A percentile compares a stretch with the other conserved stretches of the same genome.
Evolutionary conservation across 345 rosid species (phyloP).

Genomic region (Cardamine occulta): DNA sequence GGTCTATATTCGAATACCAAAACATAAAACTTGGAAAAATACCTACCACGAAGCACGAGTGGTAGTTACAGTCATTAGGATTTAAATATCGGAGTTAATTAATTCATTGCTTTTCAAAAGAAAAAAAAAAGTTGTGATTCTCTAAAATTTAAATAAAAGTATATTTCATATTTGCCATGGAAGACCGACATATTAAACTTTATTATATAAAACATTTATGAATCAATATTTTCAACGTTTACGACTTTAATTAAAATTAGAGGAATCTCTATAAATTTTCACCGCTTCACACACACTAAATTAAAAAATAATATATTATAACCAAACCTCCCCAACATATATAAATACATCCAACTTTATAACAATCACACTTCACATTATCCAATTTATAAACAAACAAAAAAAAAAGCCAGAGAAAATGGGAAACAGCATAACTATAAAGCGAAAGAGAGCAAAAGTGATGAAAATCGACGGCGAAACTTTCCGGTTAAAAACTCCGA

Average conservation of each 20-base stretch:
- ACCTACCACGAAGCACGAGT: background rate
- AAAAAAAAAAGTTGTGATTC: background rate
- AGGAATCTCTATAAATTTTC: slow-evolving; percentile 33
- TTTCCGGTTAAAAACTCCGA: slow-evolving; percentile 68
- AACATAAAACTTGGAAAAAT: slow-evolving; percentile 13
- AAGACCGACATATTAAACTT: slow-evolving; percentile 32
- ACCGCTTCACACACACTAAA: slow-evolving; percentile 41
- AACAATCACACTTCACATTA: slow-evolving; percentile 1
- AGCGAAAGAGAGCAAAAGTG: slow-evolving; percentile 62
- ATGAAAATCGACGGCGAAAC: slow-evolving; percentile 91
- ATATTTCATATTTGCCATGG: background rate
- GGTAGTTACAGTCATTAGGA: slow-evolving; percentile 14
- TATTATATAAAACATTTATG: slow-evolving; percentile 29
- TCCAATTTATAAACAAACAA: slow-evolving; percentile 18
- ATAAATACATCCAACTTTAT: background rate
- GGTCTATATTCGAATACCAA: background rate
- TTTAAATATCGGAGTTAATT: background rate
- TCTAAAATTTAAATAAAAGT: background rate
- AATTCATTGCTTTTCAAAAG: background rate
- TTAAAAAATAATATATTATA: background rate
- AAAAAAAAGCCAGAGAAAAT: slow-evolving; percentile 35
- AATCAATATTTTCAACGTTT: slow-evolving; percentile 28
- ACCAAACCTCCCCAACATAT: slow-evolving; percentile 19
- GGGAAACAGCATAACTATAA: slow-evolving; percentile 74
- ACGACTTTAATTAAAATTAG: slow-evolving; percentile 22